A percentile compares a stretch with the other conserved stretches of the same genome.
These are phyloP conservation scores for Pseudogymnoascus sp. DNA, from an alignment of 2,329 filamentous ascomycete genomes.

Conservation along the genomic window DNA sequence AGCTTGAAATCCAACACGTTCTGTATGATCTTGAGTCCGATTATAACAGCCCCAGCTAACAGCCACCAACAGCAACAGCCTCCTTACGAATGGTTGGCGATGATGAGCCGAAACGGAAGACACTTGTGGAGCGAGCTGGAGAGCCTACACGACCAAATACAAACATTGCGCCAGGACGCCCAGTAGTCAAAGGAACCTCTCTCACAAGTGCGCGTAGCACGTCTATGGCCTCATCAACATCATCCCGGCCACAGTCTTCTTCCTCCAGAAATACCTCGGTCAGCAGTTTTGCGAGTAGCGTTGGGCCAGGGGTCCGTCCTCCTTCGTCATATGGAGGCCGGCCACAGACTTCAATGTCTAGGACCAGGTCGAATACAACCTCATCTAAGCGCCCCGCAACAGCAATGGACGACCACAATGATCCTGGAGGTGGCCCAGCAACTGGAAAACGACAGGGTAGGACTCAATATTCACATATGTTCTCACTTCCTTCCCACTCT, in stretches of 20 bases:
- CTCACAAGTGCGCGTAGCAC: conserved; percentile 24
- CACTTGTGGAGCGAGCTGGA: conserved; percentile 45
- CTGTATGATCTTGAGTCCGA: conserved; percentile 12
- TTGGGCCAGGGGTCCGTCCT: conserved; percentile 46
- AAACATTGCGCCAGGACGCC: conserved; percentile 1
- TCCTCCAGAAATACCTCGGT: conserved; percentile 38
- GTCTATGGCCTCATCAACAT: conserved; percentile 33
- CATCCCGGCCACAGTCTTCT: conserved; percentile 34
- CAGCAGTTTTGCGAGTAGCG: conserved; percentile 48
- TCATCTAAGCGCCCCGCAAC: conserved; percentile 36
- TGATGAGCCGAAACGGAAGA: conserved; percentile 54
- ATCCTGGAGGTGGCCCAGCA: conserved; percentile 24
- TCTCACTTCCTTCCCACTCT: conserved; percentile 19
- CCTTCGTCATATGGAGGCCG: conserved; percentile 32
- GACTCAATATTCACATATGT: conserved; percentile 29
- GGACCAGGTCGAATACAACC: conserved; percentile 28
- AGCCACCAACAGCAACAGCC: conserved; percentile 12
- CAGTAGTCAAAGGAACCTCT: conserved; percentile 21
- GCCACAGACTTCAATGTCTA: conserved; percentile 45
- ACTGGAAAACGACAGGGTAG: conserved; percentile 46
- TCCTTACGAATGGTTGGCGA: conserved; percentile 37
- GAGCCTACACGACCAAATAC: conserved; percentile 4
- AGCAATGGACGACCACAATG: conserved; percentile 30
- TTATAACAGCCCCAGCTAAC: not conserved
- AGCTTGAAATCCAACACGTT: conserved; percentile 5